Conservation (phyloP, 192 early-diverging fungal genomes). For the Funneliformis geosporum region DNA sequence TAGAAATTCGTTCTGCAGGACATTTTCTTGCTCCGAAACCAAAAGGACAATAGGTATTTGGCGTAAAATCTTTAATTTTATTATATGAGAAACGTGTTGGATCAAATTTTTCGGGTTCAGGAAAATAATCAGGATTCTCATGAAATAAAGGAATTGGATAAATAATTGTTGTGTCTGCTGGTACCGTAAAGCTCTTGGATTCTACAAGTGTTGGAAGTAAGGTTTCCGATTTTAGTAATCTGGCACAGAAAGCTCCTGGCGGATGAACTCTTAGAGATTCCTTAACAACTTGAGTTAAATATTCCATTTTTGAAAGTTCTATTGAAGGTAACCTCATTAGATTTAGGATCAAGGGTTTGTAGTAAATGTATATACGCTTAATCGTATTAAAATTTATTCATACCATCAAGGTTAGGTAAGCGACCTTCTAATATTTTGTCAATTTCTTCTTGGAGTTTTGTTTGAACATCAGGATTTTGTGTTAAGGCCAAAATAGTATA, state of each 20-base stretch:
- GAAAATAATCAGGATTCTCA: background rate
- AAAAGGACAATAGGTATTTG: constrained; percentile 12
- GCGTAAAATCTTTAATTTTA: background rate
- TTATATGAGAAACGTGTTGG: background rate
- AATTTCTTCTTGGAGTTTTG: constrained; percentile 19
- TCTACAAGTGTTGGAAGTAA: background rate
- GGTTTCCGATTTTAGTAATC: background rate
- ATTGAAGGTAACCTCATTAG: background rate
- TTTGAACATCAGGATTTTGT: constrained; percentile 2
- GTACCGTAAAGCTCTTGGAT: background rate
- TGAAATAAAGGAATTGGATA: constrained; percentile 15
- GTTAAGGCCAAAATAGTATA: background rate
- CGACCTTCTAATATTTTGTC: background rate
- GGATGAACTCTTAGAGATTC: background rate
- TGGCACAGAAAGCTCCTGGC: background rate
- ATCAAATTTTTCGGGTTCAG: constrained; percentile 2
- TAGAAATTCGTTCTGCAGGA: background rate
- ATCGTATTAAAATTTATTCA: background rate
- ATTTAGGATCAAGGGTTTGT: background rate
- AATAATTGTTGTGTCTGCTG: background rate
- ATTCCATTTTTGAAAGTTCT: constrained; percentile 12
- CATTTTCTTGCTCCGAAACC: constrained; percentile 18
- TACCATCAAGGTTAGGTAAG: constrained; percentile 6
- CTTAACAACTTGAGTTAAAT: constrained; percentile 17
- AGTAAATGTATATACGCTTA: background rate